Percentiles rank a stretch among this genome's conserved stretches.
Conservation (phyloP, 108 stramenopile genomes). For the Chaetoceros tenuissimus region DNA sequence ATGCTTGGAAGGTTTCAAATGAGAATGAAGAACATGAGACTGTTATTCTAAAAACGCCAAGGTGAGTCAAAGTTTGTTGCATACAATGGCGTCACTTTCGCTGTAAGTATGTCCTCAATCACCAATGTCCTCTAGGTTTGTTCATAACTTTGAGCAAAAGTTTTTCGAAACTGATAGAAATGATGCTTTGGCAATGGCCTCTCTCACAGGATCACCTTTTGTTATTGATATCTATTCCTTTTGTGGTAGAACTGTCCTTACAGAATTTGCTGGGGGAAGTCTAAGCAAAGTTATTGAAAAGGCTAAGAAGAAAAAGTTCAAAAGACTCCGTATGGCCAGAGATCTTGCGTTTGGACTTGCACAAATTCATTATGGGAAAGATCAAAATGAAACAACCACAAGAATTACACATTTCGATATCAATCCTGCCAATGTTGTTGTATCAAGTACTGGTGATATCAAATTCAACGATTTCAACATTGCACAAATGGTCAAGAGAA, state of each 20-base stretch:
- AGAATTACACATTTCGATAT: conserved; percentile 59
- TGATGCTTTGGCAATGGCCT: conserved; percentile 74
- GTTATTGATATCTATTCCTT: conserved; percentile 68
- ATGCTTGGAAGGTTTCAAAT: conserved; percentile 50
- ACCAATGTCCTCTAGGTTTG: conserved; percentile 30
- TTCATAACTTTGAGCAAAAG: conserved; percentile 74
- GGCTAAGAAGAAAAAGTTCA: conserved; percentile 39
- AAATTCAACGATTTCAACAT: conserved; percentile 79
- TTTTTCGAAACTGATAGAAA: conserved; percentile 74
- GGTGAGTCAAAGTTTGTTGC: conserved; percentile 26
- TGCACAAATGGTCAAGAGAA: conserved; percentile 57
- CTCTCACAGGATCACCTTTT: conserved; percentile 59
- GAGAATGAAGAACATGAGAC: conserved; percentile 21
- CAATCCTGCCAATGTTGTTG: conserved; percentile 59
- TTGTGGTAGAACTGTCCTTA: conserved; percentile 66
- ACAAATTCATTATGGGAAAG: conserved; percentile 62
- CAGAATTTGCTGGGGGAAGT: conserved; percentile 63
- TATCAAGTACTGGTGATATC: conserved; percentile 40
- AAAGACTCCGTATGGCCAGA: conserved; percentile 40
- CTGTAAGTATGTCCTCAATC: neutral
- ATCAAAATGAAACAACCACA: conserved; percentile 20
- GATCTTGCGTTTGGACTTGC: conserved; percentile 56
- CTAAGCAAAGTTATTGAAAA: conserved; percentile 55
- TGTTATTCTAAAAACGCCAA: conserved; percentile 50
- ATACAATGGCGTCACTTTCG: neutral